phyloP scores from a whole-genome alignment of 2,329 filamentous ascomycete species.

The Phoma sp. region DNA sequence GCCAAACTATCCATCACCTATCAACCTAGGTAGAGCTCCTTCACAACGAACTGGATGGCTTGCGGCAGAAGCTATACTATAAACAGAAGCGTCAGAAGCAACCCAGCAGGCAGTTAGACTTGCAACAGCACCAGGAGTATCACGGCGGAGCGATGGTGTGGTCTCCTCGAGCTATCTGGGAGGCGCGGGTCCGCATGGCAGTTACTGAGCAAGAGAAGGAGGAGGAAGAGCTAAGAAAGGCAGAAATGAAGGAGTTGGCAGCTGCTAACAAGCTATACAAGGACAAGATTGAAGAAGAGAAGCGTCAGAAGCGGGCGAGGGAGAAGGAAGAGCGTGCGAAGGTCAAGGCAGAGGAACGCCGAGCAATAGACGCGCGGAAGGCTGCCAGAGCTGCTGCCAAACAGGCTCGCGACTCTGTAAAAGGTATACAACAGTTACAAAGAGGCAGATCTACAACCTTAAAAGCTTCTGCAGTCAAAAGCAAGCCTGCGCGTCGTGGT shows the following conservation, averaged over 20 bases:
- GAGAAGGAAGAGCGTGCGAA: neutral
- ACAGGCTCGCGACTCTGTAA: neutral
- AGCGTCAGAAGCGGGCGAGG: neutral
- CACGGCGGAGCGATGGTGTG: neutral
- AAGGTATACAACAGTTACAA: neutral
- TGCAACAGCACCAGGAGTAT: neutral
- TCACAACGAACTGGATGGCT: no score
- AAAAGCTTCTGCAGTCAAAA: neutral
- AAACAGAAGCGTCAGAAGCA: no score
- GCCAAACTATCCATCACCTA: no score
- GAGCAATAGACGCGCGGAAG: no score
- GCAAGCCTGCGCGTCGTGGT: no score
- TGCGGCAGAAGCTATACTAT: no score
- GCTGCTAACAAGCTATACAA: neutral
- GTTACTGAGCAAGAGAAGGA: neutral
- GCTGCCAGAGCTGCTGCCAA: neutral
- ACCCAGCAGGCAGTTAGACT: no score
- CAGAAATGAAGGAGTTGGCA: no score
- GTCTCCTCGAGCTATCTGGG: neutral
- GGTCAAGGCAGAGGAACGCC: neutral
- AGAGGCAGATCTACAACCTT: neutral
- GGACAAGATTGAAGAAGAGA: neutral
- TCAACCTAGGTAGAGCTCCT: no score
- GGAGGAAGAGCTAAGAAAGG: neutral
- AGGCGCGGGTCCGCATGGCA: neutral